phyloP scores from a whole-genome alignment of 768 basidiomycete species.

The Hydnomerulius pinastri region DNA sequence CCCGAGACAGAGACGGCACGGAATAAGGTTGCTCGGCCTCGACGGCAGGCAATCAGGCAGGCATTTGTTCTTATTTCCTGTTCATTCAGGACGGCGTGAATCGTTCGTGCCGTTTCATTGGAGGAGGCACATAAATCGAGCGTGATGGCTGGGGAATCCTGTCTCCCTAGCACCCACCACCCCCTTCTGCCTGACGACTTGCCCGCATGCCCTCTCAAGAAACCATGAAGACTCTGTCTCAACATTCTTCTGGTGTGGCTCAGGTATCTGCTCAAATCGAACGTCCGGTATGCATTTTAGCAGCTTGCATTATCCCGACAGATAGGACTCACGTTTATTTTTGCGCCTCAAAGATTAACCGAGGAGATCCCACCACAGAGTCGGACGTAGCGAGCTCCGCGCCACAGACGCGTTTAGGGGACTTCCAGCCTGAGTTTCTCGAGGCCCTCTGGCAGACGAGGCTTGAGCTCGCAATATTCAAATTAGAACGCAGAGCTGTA shows the following conservation, averaged over 20 bases:
- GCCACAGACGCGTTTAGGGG: not conserved
- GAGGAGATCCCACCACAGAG: not conserved
- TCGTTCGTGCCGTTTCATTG: slow-evolving; percentile 4
- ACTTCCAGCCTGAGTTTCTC: slow-evolving; percentile 11
- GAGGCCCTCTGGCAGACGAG: slow-evolving; percentile 18
- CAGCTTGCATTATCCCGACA: not conserved
- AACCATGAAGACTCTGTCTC: not conserved
- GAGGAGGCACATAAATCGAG: slow-evolving; percentile 10
- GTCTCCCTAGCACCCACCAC: not conserved
- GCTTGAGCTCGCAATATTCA: slow-evolving; percentile 20
- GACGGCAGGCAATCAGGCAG: slow-evolving; percentile 1
- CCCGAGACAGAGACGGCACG: slow-evolving; percentile 1
- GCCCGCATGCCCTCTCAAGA: slow-evolving; percentile 7
- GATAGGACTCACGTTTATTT: not conserved
- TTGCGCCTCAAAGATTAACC: not conserved
- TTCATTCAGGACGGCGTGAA: not conserved
- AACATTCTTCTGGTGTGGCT: not conserved
- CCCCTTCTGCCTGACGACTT: not conserved
- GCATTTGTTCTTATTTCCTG: not conserved
- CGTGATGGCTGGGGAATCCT: slow-evolving; percentile 1
- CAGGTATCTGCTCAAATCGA: not conserved
- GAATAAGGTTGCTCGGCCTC: slow-evolving; percentile 17
- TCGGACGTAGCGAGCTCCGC: not conserved
- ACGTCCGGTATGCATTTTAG: slow-evolving; percentile 1
- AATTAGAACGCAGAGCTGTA: slow-evolving; percentile 24